Base-by-base conservation (phyloP, 805 yeast genomes). In the Ogataea zsoltii region DNA sequence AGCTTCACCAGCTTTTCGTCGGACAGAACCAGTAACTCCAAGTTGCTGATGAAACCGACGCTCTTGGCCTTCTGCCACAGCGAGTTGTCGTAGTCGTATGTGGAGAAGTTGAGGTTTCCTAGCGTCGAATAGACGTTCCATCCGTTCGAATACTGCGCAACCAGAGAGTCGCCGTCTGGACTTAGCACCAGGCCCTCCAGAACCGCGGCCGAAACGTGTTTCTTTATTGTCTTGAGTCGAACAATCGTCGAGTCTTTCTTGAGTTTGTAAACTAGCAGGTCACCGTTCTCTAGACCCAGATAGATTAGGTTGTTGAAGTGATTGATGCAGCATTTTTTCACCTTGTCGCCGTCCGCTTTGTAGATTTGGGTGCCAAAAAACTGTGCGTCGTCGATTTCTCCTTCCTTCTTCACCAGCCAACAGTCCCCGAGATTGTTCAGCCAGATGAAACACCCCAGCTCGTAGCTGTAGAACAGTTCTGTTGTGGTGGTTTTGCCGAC, bases 111-210 rank as follows among this genome's bases (percentile, higher is more conserved):
- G 31, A 70, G 57, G 51, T 74, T 72, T 1, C 83, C 83, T 29
- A 76, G 65, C 13, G 68, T 69, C 3, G 82, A 74, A 48, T 66
- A 68, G 19, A 74, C 47, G 38, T 69, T 69, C 82, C 82, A 79
- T 4, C 81, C 81, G 34, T 62, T 62, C 15, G 52, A 51, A 43
- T 50, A 66, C 10, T 59, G 40, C 3, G 57, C 43, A 4, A 67
- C 41, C 21, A 66, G 33, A 12, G 63, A 55, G 30, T 60, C 59
- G 6, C 66, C 68, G 40, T 56, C 51, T 1, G 64, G 63, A 34
- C 55, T 50, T 9, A 63, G 25, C 4, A 43, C 57, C 46, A 58
- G 53, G 58, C 41, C 69, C 61, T 15, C 56, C 58, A 60, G 63
- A 45, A 25, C 62, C 33, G 21, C 66, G 41, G 58, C 62, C 49